Conservation (phyloP, 75 land plant genomes). For the Cunninghamia lanceolata region DNA sequence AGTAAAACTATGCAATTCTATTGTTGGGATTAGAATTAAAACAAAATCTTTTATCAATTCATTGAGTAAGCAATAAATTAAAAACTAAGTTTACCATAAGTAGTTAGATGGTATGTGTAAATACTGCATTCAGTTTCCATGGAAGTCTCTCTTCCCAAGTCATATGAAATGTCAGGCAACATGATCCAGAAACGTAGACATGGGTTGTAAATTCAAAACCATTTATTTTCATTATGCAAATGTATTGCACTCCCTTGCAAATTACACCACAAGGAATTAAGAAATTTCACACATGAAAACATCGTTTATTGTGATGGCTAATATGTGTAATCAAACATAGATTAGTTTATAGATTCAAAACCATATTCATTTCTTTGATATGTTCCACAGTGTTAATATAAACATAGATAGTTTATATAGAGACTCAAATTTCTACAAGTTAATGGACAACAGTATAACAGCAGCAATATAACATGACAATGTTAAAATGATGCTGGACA, state of each 20-base stretch:
- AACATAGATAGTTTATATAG: too few relatives aligned
- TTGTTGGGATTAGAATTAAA: not conserved
- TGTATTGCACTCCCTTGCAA: not conserved
- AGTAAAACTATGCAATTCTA: not conserved
- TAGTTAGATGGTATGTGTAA: not conserved
- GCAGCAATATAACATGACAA: too few relatives aligned
- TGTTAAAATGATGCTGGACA: too few relatives aligned
- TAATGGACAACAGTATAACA: too few relatives aligned
- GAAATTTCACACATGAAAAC: slow-evolving; percentile 1
- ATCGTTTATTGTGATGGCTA: slow-evolving; percentile 31
- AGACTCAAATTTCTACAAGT: too few relatives aligned
- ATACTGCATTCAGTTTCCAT: slow-evolving; percentile 9
- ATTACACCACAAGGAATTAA: not conserved
- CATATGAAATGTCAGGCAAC: too few relatives aligned
- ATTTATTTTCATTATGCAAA: too few relatives aligned
- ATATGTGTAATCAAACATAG: slow-evolving; percentile 34
- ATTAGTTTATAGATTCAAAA: too few relatives aligned
- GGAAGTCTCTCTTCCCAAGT: slow-evolving; percentile 28
- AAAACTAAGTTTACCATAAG: not conserved
- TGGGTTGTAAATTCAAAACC: too few relatives aligned
- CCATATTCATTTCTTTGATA: too few relatives aligned
- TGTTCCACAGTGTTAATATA: too few relatives aligned
- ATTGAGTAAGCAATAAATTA: not conserved
- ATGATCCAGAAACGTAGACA: too few relatives aligned
- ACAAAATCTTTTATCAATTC: not conserved